phyloP scores from a whole-genome alignment of 2,329 filamentous ascomycete genomes.

The Thelonectria blattea region DNA sequence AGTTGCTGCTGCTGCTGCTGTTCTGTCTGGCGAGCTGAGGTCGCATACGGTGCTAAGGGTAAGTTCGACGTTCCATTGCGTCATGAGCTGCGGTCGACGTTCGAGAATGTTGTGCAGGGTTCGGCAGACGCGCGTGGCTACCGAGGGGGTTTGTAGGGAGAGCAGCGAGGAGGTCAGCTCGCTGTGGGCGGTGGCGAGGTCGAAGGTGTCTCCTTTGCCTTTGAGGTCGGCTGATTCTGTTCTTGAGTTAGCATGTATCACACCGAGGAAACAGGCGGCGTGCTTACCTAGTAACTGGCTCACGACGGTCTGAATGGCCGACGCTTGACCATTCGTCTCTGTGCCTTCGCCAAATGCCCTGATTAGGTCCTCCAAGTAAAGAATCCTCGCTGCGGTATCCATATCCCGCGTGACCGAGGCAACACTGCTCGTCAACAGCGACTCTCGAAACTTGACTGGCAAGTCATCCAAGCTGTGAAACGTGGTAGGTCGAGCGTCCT shows the following conservation, averaged over 20 bases:
- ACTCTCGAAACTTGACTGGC: constrained; percentile 38
- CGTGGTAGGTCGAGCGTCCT: constrained; percentile 41
- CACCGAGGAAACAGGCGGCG: background rate
- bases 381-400: constrained; percentile 41
- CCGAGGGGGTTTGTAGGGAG: constrained; percentile 37
- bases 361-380: constrained; percentile 49
- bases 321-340: constrained; percentile 48
- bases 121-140: constrained; percentile 49
- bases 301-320: constrained; percentile 53
- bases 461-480: constrained; percentile 42
- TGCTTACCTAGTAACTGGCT: constrained; percentile 47
- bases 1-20: too few relatives aligned
- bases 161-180: constrained; percentile 46
- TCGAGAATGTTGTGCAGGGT: constrained; percentile 56
- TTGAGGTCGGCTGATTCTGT: constrained; percentile 41
- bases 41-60: constrained; percentile 54
- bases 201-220: constrained; percentile 40
- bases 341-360: constrained; percentile 39
- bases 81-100: constrained; percentile 56
- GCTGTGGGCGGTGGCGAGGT: constrained; percentile 51
- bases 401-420: constrained; percentile 42
- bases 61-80: constrained; percentile 64
- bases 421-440: constrained; percentile 43
- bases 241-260: constrained; percentile 21
- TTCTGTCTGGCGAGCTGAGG: constrained; percentile 40